A percentile compares a stretch with the other conserved stretches of the same genome.
Conservation (phyloP, 225 moss, liverwort and hornwort genomes). For the Anthoceros angustus region DNA sequence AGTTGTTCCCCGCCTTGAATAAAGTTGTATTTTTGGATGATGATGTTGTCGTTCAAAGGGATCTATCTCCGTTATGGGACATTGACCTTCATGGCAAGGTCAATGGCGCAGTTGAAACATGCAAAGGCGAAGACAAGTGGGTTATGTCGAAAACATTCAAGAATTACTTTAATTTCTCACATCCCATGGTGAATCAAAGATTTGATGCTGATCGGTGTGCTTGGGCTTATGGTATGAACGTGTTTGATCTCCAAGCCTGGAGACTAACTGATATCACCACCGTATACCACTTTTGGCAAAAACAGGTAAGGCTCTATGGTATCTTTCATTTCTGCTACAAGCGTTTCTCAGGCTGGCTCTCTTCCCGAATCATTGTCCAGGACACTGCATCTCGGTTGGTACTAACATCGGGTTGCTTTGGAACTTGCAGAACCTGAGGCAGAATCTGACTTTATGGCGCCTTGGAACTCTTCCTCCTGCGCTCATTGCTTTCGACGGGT, state of each 20-base stretch:
- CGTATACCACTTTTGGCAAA: conserved; percentile 91
- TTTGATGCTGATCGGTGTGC: conserved; percentile 71
- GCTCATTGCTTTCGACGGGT: conserved; percentile 85
- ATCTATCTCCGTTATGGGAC: conserved; percentile 60
- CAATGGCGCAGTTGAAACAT: conserved; percentile 96
- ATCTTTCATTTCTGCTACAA: not conserved
- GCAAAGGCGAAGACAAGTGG: conserved; percentile 79
- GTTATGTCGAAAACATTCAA: conserved; percentile 94
- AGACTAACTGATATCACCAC: conserved; percentile 83
- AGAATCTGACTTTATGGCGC: conserved; percentile 83
- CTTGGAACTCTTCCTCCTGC: conserved; percentile 92
- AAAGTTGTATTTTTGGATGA: conserved; percentile 98
- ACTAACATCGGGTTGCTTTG: not conserved
- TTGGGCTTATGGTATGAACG: conserved; percentile 98
- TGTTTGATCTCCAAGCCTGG: conserved; percentile 80
- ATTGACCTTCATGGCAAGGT: conserved; percentile 84
- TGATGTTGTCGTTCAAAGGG: conserved; percentile 89
- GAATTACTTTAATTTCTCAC: conserved; percentile 96
- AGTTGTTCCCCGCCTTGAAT: conserved; percentile 57
- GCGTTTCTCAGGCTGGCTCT: not conserved
- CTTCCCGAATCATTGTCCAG: not conserved
- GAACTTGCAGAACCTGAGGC: conserved; percentile 59
- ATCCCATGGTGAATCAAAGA: conserved; percentile 55
- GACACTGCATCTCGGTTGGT: not conserved
- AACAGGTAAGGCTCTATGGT: conserved; percentile 19